Evolutionary conservation across 768 basidiomycete species (phyloP), one percentile per base, ranked within the genome.

Genomic region (Termitomyces sp.): DNA sequence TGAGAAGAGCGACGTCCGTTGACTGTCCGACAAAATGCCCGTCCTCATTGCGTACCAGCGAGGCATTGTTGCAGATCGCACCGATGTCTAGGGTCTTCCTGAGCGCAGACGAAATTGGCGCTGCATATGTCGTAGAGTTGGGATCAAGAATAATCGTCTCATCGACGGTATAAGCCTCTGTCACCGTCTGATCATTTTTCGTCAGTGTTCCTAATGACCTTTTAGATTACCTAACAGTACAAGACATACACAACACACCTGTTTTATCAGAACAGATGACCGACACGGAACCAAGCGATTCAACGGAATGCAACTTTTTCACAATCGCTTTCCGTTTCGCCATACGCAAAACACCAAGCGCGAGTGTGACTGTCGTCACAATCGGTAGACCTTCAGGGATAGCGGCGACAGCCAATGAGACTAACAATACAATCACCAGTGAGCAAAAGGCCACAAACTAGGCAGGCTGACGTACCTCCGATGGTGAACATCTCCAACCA

Each of bases 401-500:
- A 46, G 95, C 95, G 57, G 95, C 95, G n/a, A 98, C 95, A 33
- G 95, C 95, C 61, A 98, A 83, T 1, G 95, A 98, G 3, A 98
- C 95, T 97, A 72, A 9, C 55, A 54, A 59, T 33, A 5, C 52
- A 27, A 42, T 36, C 37, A 47, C 11, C 5, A 12, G 47, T 36
- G 18, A 30, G 27, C 24, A 24, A 51, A 15, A 34, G 49, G 4
- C 39, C 4, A 27, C 30, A 18, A 33, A 22, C 6, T 33, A 20
- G 6, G 11, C 11, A 31, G 24, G 1, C 9, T 18, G 41, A 71
- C 85, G 55, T 66, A 95, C 95, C 95, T 78, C 95, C 95, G 61
- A 98, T 98, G 9, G 95, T 98, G 69, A 98, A 98, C 96, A 98
- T 98, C 49, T 96, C 95, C 12, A 98, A 75, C 95, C 94, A 97